Base-by-base conservation (phyloP, 1,139 yeast species). In the Candida sp. region DNA sequence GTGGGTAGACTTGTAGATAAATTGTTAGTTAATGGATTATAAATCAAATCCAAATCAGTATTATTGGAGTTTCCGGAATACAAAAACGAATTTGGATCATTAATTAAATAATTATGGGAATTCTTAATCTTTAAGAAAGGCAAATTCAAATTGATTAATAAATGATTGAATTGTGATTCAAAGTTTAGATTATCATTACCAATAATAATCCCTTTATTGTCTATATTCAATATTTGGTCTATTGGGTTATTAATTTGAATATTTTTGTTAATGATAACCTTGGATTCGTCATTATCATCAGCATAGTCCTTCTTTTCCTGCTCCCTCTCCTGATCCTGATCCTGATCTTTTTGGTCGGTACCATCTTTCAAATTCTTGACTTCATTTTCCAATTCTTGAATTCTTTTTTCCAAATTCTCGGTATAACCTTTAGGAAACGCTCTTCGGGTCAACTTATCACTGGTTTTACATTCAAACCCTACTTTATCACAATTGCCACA, bases 391-490 rank as follows among this genome's bases (percentile, higher is more conserved):
- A 85, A 62, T 23, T 73, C 74, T 37, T 79, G 74, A 35, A 86
- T 68, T 54, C 79, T 81, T 43, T 71, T 73, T 56, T 86, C 95
- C 48, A 86, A 64, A 54, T 81, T 81, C 59, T 84, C 88, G 0
- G 95, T 86, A 54, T 86, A 84, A 0, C 90, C 89, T 54, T 82
- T 81, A 2, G 90, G 89, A 49, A 83, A 82, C 1, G 89, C 86
- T 46, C 89, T 69, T 58, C 95, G 70, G 0, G 89, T 81, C 33
- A 85, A 61, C 56, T 83, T 84, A 61, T 85, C 91, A 48, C 86
- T 79, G 5, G 87, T 84, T 40, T 80, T 76, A 60, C 95, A 86
- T 40, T 77, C 81, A 54, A 82, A 82, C 0, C 81, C 83, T 33
- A 82, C 80, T 51, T 77, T 78, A 38, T 68, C 64, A 57, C 93